A percentile compares a stretch with the other conserved stretches of the same genome.
Conservation (phyloP, 1,284 basidiomycete species). For the Porodaedalea pini region DNA sequence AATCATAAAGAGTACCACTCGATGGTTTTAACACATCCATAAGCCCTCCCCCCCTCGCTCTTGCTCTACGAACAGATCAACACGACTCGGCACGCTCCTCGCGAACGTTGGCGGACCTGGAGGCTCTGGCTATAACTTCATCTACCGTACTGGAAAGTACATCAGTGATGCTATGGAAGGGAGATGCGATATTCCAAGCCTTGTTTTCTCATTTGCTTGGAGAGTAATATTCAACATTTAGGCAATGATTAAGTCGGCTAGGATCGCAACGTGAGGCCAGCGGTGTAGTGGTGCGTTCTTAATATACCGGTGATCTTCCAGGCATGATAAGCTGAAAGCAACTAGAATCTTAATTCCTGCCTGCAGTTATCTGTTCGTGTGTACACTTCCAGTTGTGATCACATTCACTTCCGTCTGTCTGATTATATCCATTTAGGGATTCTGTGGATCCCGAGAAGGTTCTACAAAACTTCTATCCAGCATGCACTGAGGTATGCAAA, state of each 20-base stretch:
- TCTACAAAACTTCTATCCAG: constrained; percentile 24
- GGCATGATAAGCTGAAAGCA: not conserved
- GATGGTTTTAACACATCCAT: constrained; percentile 21
- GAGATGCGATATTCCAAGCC: constrained; percentile 24
- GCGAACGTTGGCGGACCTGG: constrained; percentile 24
- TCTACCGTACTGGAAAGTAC: constrained; percentile 25
- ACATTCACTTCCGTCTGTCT: not conserved
- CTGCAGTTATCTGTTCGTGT: constrained; percentile 21
- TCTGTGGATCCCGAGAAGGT: constrained; percentile 26
- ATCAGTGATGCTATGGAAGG: constrained; percentile 26
- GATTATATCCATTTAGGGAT: constrained; percentile 16
- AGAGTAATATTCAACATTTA: not conserved
- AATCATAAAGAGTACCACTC: constrained; percentile 22
- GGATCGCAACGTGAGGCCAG: constrained; percentile 26
- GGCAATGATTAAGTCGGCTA: constrained; percentile 24
- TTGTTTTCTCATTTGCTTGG: not conserved
- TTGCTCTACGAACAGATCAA: constrained; percentile 22
- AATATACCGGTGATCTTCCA: not conserved
- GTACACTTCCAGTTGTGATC: constrained; percentile 9
- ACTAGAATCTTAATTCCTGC: constrained; percentile 25
- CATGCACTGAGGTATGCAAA: constrained; percentile 22
- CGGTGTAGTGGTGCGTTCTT: constrained; percentile 25
- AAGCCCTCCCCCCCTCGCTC: constrained; percentile 21
- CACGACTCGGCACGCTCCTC: constrained; percentile 20
- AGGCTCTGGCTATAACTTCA: constrained; percentile 25